A percentile compares a stretch with the other conserved stretches of the same genome.
These are phyloP conservation scores for Globisporangium paroecandrum DNA, from an alignment of 352 stramenopile species.

Conservation along the genomic window DNA sequence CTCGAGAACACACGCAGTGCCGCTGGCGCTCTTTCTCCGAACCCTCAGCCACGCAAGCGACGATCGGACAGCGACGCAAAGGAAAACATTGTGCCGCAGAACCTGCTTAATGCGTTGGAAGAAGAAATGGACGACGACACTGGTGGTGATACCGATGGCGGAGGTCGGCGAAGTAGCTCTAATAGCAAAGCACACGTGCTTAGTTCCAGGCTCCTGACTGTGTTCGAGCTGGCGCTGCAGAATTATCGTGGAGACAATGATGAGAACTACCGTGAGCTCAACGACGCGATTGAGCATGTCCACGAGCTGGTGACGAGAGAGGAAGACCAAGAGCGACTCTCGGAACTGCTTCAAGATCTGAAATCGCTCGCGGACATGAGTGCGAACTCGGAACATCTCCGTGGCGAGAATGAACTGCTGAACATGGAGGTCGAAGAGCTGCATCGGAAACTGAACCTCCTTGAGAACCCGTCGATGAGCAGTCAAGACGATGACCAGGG, in stretches of 20 bases:
- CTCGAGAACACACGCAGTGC: slow-evolving; percentile 12
- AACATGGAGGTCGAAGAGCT: slow-evolving; percentile 44
- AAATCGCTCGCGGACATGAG: slow-evolving; percentile 25
- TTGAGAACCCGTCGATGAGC: slow-evolving; percentile 4
- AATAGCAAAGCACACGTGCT: slow-evolving; percentile 1
- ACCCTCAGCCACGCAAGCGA: slow-evolving; percentile 30
- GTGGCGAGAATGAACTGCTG: slow-evolving; percentile 38
- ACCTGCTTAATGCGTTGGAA: slow-evolving; percentile 19
- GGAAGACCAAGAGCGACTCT: slow-evolving; percentile 22
- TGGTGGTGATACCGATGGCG: background rate
- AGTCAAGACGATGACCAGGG: slow-evolving; percentile 11
- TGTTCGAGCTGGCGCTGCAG: slow-evolving; percentile 33
- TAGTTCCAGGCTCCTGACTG: slow-evolving; percentile 28
- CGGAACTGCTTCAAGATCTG: slow-evolving; percentile 33
- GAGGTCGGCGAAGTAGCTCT: background rate
- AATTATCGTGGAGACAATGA: slow-evolving; percentile 22
- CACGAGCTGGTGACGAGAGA: slow-evolving; percentile 22
- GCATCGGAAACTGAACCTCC: slow-evolving; percentile 17
- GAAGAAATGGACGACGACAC: slow-evolving; percentile 12
- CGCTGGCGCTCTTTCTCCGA: slow-evolving; percentile 22
- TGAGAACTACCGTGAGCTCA: slow-evolving; percentile 18
- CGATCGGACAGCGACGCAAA: slow-evolving; percentile 24
- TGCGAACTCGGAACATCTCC: slow-evolving; percentile 20
- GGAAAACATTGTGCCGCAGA: slow-evolving; percentile 51
- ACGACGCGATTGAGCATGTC: slow-evolving; percentile 23